These are phyloP conservation scores for Tylopilus plumbeoviolaceoides DNA, from an alignment of 768 basidiomycete genomes.

Conservation along the genomic window DNA sequence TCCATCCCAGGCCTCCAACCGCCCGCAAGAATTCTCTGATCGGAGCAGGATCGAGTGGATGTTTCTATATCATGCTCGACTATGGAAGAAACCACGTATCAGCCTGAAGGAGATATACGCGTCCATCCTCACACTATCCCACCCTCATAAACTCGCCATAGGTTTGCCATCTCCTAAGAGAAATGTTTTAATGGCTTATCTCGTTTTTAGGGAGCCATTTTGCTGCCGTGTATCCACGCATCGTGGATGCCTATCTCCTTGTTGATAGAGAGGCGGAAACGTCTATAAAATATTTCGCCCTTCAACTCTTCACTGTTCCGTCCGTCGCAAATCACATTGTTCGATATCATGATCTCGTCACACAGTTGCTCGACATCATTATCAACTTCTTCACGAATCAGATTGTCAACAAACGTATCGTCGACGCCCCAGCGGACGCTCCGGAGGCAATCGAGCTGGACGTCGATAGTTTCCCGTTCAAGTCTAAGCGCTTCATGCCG, in stretches of 20 bases:
- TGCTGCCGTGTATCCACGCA: constrained; percentile 76
- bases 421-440: constrained; percentile 24
- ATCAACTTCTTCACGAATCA: constrained; percentile 92
- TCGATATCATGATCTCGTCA: constrained; percentile 65
- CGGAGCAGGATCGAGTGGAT: constrained; percentile 69
- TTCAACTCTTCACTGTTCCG: constrained; percentile 91
- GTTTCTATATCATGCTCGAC: constrained; percentile 74
- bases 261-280: constrained; percentile 94
- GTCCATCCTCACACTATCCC: constrained; percentile 64
- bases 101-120: constrained; percentile 83
- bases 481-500: constrained; percentile 93
- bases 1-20: constrained; percentile 34
- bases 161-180: constrained; percentile 41
- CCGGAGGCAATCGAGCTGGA: constrained; percentile 46
- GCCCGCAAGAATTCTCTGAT: constrained; percentile 40
- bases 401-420: constrained; percentile 67
- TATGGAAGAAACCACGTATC: constrained; percentile 83
- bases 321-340: constrained; percentile 80
- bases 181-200: constrained; percentile 5
- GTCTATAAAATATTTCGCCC: constrained; percentile 88
- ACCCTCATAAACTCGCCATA: constrained; percentile 70
- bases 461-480: constrained; percentile 84
- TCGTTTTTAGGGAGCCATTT: constrained; percentile 66
- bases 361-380: constrained; percentile 78
- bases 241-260: constrained; percentile 89